phyloP scores from a whole-genome alignment of 495 filamentous ascomycete species.

The Trichoderma gamsii region DNA sequence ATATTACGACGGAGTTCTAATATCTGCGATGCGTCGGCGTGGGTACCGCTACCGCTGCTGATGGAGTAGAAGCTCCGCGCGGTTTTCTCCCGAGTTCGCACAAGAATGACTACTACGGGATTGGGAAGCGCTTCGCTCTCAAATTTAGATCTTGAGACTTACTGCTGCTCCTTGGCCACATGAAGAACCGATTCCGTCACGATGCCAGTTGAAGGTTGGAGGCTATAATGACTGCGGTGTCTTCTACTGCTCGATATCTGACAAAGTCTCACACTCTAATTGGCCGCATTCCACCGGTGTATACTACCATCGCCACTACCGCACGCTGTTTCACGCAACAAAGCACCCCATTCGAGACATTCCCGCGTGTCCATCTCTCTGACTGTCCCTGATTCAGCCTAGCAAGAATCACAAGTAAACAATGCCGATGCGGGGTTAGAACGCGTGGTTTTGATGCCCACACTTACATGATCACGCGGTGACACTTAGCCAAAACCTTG shows the following conservation, averaged over 20 bases:
- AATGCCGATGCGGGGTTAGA: neutral
- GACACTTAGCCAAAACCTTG: too few species aligned
- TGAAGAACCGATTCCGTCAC: too few species aligned
- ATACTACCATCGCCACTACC: too few species aligned
- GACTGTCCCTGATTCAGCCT: neutral
- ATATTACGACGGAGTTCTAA: neutral
- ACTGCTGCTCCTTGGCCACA: neutral
- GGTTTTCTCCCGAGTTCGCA: too few species aligned
- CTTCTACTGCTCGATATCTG: too few species aligned
- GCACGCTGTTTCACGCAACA: neutral
- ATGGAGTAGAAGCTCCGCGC: conserved; percentile 5
- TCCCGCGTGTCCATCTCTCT: neutral
- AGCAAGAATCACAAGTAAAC: neutral
- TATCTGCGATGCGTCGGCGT: neutral
- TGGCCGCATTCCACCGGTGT: too few species aligned
- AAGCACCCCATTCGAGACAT: neutral
- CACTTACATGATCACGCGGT: neutral
- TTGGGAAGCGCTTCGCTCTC: neutral
- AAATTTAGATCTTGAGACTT: neutral
- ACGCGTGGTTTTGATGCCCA: neutral
- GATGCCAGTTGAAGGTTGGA: too few species aligned
- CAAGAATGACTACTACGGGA: neutral
- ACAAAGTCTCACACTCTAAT: too few species aligned
- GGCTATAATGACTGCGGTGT: too few species aligned
- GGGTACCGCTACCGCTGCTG: neutral